phyloP scores from a whole-genome alignment of 2,329 filamentous ascomycete species.

The Hypoxylon sp. region DNA sequence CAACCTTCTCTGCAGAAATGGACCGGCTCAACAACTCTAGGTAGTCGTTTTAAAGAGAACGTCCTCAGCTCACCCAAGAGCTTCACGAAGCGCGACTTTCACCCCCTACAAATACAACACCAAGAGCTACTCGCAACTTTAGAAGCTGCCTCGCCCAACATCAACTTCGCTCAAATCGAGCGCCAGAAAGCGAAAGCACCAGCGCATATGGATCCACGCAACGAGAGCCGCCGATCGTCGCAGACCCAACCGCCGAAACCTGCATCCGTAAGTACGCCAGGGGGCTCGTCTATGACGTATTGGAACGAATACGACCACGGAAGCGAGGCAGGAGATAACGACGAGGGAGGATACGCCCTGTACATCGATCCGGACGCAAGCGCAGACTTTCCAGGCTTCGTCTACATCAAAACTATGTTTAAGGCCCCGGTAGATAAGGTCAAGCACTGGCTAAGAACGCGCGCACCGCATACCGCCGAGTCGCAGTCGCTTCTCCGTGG shows the following conservation, averaged over 20 bases:
- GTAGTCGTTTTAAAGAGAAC: constrained; percentile 75
- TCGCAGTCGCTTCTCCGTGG: constrained; percentile 50
- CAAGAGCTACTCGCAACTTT: constrained; percentile 66
- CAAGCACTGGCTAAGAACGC: constrained; percentile 64
- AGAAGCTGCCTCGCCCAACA: constrained; percentile 60
- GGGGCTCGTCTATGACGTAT: constrained; percentile 61
- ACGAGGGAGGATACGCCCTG: constrained; percentile 77
- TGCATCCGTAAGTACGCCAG: constrained; percentile 37
- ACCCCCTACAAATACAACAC: constrained; percentile 65
- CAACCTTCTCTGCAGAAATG: constrained; percentile 72
- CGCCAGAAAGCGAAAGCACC: constrained; percentile 25
- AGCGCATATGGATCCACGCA: constrained; percentile 31
- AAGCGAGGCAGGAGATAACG: constrained; percentile 71
- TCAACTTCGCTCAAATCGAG: constrained; percentile 26
- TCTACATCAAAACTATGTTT: constrained; percentile 69
- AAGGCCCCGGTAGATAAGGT: constrained; percentile 66
- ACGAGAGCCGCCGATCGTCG: constrained; percentile 44
- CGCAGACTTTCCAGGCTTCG: constrained; percentile 73
- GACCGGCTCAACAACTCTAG: constrained; percentile 79
- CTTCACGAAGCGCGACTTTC: constrained; percentile 78
- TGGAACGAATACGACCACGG: constrained; percentile 93
- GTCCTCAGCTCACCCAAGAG: constrained; percentile 77
- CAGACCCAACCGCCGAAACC: constrained; percentile 32
- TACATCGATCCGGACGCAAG: constrained; percentile 80
- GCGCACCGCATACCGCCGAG: constrained; percentile 37